Evolutionary conservation across 78 protist genomes (phyloP), one percentile per base, ranked within the genome.

Genomic region (Mantamonas sphyraenae): DNA sequence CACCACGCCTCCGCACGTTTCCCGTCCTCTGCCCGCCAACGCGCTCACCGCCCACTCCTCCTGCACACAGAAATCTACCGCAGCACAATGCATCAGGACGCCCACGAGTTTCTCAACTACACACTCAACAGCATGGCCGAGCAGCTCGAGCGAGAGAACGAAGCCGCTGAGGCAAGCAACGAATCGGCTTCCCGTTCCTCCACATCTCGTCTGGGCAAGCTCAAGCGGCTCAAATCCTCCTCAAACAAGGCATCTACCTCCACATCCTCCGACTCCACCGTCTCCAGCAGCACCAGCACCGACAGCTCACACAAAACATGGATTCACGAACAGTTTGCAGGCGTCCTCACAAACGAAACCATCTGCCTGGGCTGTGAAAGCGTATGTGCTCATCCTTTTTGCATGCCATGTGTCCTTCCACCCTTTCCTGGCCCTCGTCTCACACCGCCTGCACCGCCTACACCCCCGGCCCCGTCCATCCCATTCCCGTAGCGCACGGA

Each of bases 91-190:
- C 94, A 89, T 47, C 94, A 91, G 35, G 97, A 93, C 37, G 94
- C 94, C 17, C 97, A 93, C 60, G 97, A 93, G 73, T 89, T 93
- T 31, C 64, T 89, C 39, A 87, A 89, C 58, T 90, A 70, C 50
- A 59, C 89, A 20, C 74, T 93, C 47, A 93, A 93, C 50, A 62
- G 67, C 17, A 63, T 89, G 33, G 71, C 76, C 10, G 97, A 93
- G 61, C 40, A 17, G 34, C 70, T 85, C 35, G 67, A 71, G 51
- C 63, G 61, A 68, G 67, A 60, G 64, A 26, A 67, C 39, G 51
- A 64, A 51, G 22, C 31, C 22, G 68, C 67, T 53, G 34, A 31
- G 58, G 33, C 42, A 30, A 56, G 28, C 16, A 7, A 16, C 64
- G 38, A 57, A 2, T 28, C 56, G 43, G 30, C 57, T 28, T 16